Evolutionary conservation across 148 eudicot species (phyloP), one percentile per base, ranked within the genome.

Genomic region (Fagopyrum homotropicum): DNA sequence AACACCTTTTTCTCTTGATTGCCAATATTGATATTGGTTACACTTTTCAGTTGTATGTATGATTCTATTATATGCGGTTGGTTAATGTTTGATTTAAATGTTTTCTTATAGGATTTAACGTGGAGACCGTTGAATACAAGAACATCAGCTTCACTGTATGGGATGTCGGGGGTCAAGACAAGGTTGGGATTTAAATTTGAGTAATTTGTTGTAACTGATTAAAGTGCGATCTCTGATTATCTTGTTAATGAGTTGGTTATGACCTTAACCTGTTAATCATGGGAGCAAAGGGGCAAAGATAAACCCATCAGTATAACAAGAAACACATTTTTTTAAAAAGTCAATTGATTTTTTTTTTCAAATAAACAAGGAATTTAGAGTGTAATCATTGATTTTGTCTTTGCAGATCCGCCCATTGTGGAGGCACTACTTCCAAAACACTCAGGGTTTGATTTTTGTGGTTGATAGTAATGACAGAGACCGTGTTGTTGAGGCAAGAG

Each of bases 401-500:
- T 11, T 82, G 72, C 87, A 89, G 94, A 90, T 90, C 87, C 94
- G 94, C 83, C 94, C 94, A 75, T 83, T 90, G 86, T 90, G 94
- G 94, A 90, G 94, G 87, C 91, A 88, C 75, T 90, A 90, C 81
- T 90, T 90, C 86, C 94, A 90, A 75, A 90, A 90, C 79, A 90
- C 94, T 1, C 94, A 90, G 75, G 94, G 94, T 73, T 87, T 90
- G 76, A 90, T 90, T 46, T 90, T 90, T 73, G 94, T 90, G 82
- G 94, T 90, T 76, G 94, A 90, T 82, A 90, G 94, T 82, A 90
- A 90, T 83, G 94, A 90, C 79, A 84, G 94, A 80, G 94, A 90
- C 75, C 87, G 94, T 77, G 87, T 88, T 79, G 91, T 90, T 79
- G 94, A 88, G 82, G 94, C 93, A 64, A 88, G 91, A 77, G 94